Evolutionary conservation across 805 yeast genomes (phyloP), one percentile per base, ranked within the genome.

Genomic region (Helenozyma rhizophorensis): DNA sequence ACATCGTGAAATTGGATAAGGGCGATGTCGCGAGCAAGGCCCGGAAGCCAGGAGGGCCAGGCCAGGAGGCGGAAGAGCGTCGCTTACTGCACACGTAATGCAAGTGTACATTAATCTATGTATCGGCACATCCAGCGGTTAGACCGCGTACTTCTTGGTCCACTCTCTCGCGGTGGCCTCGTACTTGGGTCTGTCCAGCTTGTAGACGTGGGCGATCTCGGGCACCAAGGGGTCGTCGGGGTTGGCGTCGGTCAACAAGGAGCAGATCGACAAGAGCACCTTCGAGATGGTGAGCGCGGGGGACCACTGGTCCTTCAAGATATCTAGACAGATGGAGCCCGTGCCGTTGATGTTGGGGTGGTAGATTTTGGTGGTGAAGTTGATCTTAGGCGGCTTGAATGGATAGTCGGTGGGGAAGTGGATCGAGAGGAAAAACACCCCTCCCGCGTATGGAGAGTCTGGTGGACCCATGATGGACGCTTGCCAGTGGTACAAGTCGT

Each of bases 331-430:
- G 54, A 90, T 90, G 63, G 88, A 83, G 60, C 98, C 98, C 56
- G 85, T 86, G 34, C 90, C 79, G 68, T 90, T 89, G 70, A 90
- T 90, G 68, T 90, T 90, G 53, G 97, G 97, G 61, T 90, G 98
- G 65, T 90, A 90, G 60, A 90, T 89, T 68, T 89, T 85, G 30
- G 98, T 90, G 48, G 94, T 87, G 74, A 90, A 90, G 39, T 70
- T 68, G 45, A 68, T 65, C 64, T 88, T 90, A 46, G 98, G 98
- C 37, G 98, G 97, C 70, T 93, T 93, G 74, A 90, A 93, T 36
- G 98, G 98, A 64, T 93, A 93, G 65, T 93, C 97, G 38, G 97
- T 89, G 60, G 98, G 98, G 83, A 93, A 93, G 62, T 88, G 95
- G 61, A 93, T 88, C 34, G 95, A 80, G 43, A 93, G 76, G 74